These are phyloP conservation scores for Echinochloa phyllopogon DNA, from an alignment of 176 grass and related monocot genomes.

Conservation along the genomic window DNA sequence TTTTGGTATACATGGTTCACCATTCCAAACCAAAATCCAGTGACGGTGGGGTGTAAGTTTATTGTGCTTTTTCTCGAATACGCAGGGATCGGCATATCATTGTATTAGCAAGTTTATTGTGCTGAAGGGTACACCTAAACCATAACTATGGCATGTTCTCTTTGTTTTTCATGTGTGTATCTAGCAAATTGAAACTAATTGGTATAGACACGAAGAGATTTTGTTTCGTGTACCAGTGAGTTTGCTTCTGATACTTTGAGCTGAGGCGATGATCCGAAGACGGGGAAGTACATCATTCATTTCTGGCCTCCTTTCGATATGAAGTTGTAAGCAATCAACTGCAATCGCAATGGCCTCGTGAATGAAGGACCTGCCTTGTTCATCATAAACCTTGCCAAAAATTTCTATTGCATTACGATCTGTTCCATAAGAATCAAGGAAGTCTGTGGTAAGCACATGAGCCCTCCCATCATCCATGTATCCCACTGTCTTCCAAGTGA, in stretches of 20 bases:
- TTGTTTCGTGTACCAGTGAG: neutral
- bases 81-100: no score
- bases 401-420: neutral
- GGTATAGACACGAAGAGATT: no score
- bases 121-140: no score
- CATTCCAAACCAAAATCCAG: no score
- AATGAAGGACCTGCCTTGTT: neutral
- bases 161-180: no score
- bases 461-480: neutral
- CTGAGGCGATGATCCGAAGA: neutral
- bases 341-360: constrained; percentile 12
- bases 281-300: neutral
- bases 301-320: neutral
- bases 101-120: no score
- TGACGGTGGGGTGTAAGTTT: no score
- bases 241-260: constrained; percentile 4
- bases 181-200: no score
- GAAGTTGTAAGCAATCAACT: neutral
- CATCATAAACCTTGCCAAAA: neutral
- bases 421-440: neutral
- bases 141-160: no score
- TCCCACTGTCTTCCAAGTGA: constrained; percentile 17
- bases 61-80: no score
- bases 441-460: neutral
- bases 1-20: no score